Conservation (phyloP, 2,329 filamentous ascomycete species). For the Davidsoniella neocaledoniae region DNA sequence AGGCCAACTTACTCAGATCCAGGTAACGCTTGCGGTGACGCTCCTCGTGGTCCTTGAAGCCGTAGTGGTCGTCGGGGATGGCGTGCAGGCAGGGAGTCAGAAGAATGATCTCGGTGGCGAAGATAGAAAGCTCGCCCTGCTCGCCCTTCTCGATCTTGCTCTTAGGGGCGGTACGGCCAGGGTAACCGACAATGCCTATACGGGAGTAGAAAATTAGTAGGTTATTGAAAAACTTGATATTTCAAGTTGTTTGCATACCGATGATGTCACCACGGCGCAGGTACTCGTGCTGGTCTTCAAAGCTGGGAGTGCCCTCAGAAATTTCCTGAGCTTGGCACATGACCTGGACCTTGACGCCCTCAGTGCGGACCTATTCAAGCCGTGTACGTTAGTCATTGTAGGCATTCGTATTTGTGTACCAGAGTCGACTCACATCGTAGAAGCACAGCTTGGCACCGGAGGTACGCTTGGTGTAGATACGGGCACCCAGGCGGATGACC, state of each 20-base stretch:
- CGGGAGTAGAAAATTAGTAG: background rate
- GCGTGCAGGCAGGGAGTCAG: slow-evolving; percentile 84
- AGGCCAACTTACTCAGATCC: slow-evolving; percentile 42
- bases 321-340: slow-evolving; percentile 79
- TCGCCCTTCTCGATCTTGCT: slow-evolving; percentile 62
- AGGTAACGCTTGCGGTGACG: slow-evolving; percentile 86
- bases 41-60: slow-evolving; percentile 89
- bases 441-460: slow-evolving; percentile 77
- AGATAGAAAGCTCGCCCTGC: slow-evolving; percentile 86
- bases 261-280: slow-evolving; percentile 86
- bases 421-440: slow-evolving; percentile 43
- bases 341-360: slow-evolving; percentile 61
- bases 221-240: background rate
- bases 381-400: background rate
- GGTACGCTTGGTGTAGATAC: slow-evolving; percentile 77
- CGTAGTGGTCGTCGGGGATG: slow-evolving; percentile 78
- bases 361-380: slow-evolving; percentile 30
- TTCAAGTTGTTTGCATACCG: slow-evolving; percentile 27
- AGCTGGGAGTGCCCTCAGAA: slow-evolving; percentile 46
- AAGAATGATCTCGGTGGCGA: slow-evolving; percentile 70
- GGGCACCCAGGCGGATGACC: slow-evolving; percentile 60
- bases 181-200: slow-evolving; percentile 50
- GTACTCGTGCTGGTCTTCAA: slow-evolving; percentile 77
- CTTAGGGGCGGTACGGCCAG: slow-evolving; percentile 74
- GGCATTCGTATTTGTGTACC: too few relatives aligned